Evolutionary conservation across 352 stramenopile genomes (phyloP).

Genomic region (Globisporangium orthogonon): DNA sequence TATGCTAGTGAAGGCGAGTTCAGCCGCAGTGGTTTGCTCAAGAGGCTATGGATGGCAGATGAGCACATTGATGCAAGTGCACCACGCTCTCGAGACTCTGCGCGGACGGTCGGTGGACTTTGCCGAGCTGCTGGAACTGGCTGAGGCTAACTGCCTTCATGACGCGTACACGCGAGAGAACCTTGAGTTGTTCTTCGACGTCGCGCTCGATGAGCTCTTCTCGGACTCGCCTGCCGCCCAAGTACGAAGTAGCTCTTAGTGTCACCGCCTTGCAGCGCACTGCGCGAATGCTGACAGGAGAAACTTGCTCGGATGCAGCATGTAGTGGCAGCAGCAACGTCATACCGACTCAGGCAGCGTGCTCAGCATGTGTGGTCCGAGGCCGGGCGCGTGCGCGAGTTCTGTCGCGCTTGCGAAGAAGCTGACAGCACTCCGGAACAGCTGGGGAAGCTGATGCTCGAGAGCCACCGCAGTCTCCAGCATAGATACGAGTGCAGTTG

Average conservation of each 20-base stretch:
- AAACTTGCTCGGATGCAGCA: constrained; percentile 8
- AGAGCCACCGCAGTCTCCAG: constrained; percentile 58
- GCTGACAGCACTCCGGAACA: not conserved
- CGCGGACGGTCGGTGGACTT: constrained; percentile 8
- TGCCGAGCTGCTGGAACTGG: constrained; percentile 23
- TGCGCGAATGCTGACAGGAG: not conserved
- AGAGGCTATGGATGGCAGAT: constrained; percentile 19
- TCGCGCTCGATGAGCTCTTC: constrained; percentile 22
- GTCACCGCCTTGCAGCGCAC: not conserved
- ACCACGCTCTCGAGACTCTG: constrained; percentile 16
- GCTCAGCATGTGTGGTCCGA: constrained; percentile 68
- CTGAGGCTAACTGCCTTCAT: constrained; percentile 12
- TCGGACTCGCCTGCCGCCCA: constrained; percentile 19
- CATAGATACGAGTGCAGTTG: constrained; percentile 76
- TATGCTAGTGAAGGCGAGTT: too few relatives aligned
- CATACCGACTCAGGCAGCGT: constrained; percentile 50
- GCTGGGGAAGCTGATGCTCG: constrained; percentile 62
- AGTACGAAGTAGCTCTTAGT: constrained; percentile 16
- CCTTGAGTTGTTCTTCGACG: constrained; percentile 21
- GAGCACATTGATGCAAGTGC: constrained; percentile 33
- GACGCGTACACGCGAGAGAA: constrained; percentile 24
- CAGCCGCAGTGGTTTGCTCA: not conserved
- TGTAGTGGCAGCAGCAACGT: constrained; percentile 22
- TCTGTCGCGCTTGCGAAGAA: constrained; percentile 21
- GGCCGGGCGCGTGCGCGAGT: constrained; percentile 49